Percentiles rank a stretch among this genome's conserved stretches.
Conservation (phyloP, 1,284 basidiomycete genomes). For the Meira miltonrushii region DNA sequence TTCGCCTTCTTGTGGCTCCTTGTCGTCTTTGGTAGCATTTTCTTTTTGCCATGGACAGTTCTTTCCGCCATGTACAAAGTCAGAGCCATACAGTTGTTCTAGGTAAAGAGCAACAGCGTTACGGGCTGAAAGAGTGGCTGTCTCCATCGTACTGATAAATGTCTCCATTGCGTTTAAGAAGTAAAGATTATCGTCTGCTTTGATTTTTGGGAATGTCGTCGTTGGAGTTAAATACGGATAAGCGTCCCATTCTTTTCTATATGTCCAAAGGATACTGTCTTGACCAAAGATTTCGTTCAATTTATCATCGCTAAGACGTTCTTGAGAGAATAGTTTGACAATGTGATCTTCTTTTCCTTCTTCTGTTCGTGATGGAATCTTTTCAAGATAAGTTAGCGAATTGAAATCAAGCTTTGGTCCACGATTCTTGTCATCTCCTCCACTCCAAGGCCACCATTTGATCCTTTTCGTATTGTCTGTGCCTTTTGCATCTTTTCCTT, state of each 20-base stretch:
- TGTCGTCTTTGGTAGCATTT: constrained; percentile 8
- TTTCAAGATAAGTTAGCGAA: constrained; percentile 77
- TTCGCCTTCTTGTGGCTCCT: constrained; percentile 13
- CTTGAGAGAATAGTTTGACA: constrained; percentile 68
- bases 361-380: constrained; percentile 50
- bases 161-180: constrained; percentile 81
- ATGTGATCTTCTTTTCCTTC: constrained; percentile 30
- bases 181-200: constrained; percentile 70
- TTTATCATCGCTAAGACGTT: constrained; percentile 64
- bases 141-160: constrained; percentile 69
- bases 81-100: constrained; percentile 34
- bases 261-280: constrained; percentile 61
- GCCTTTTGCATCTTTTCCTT: constrained; percentile 8
- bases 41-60: constrained; percentile 22
- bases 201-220: constrained; percentile 66
- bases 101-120: constrained; percentile 59
- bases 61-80: constrained; percentile 36
- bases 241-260: constrained; percentile 65
- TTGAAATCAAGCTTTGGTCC: constrained; percentile 61
- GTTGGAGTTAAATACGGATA: constrained; percentile 66
- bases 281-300: constrained; percentile 54
- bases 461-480: constrained; percentile 9
- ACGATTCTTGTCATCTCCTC: not conserved
- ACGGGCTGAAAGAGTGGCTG: constrained; percentile 74
- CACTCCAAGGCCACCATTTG: constrained; percentile 9